These are phyloP conservation scores for Trichosanthes truncata DNA, from an alignment of 306 rosid species.

Conservation along the genomic window DNA sequence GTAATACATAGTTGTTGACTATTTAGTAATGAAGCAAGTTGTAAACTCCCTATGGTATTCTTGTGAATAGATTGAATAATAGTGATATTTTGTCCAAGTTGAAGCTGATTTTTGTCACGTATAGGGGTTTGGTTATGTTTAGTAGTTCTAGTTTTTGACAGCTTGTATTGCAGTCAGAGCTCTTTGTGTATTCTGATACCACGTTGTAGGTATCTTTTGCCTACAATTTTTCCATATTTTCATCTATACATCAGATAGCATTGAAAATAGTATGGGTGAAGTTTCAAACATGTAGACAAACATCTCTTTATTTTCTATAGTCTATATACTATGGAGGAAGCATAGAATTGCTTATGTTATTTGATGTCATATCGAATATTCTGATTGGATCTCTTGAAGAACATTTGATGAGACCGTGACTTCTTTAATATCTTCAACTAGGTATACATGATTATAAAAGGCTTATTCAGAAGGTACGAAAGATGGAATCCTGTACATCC, in stretches of 20 bases:
- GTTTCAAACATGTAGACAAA: background rate
- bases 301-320: background rate
- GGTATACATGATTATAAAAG: slow-evolving; percentile 75
- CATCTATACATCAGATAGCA: background rate
- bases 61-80: background rate
- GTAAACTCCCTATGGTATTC: background rate
- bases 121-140: background rate
- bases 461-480: slow-evolving; percentile 48
- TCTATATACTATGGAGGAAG: background rate
- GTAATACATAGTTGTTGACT: background rate
- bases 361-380: background rate
- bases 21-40: background rate
- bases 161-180: background rate
- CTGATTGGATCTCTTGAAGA: background rate
- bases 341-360: background rate
- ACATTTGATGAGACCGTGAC: slow-evolving; percentile 1
- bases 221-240: background rate
- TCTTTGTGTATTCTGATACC: background rate
- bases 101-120: background rate
- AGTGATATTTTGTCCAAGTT: background rate
- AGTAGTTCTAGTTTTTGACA: background rate
- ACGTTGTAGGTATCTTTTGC: background rate
- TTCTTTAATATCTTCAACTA: slow-evolving; percentile 17
- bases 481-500: slow-evolving; percentile 97
- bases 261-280: background rate